phyloP scores from a whole-genome alignment of 2,329 filamentous ascomycete species.

The Aspergillus fijiensis region DNA sequence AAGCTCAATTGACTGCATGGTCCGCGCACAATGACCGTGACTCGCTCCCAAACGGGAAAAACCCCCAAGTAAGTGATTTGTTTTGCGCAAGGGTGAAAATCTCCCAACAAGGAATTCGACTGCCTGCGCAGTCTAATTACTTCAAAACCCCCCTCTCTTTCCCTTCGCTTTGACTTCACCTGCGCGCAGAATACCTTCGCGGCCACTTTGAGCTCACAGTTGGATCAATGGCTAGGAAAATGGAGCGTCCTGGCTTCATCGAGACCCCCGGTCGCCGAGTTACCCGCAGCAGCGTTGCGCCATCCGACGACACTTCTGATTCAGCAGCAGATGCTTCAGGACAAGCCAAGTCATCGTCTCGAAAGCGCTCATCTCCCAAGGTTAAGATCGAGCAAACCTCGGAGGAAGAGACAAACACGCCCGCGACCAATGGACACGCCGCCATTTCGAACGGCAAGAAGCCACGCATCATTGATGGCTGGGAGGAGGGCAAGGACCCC shows the following conservation, averaged over 20 bases:
- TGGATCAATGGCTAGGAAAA: conserved; percentile 44
- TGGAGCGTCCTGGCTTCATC: conserved; percentile 52
- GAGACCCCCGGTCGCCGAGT: conserved; percentile 51
- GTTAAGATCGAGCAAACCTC: conserved; percentile 28
- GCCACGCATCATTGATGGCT: conserved; percentile 41
- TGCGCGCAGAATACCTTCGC: background rate
- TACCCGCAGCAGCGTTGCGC: conserved; percentile 43
- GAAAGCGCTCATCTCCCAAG: conserved; percentile 31
- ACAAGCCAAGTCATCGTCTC: conserved; percentile 28
- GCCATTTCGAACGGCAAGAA: conserved; percentile 23
- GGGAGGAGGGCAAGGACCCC: conserved; percentile 43
- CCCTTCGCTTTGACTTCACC: background rate
- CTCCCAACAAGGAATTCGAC: background rate
- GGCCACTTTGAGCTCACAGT: background rate
- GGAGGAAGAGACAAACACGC: conserved; percentile 23
- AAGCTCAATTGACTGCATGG: conserved; percentile 15
- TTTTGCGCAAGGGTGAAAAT: conserved; percentile 9
- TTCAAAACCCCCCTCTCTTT: background rate
- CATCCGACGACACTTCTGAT: conserved; percentile 33
- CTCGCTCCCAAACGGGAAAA: conserved; percentile 53
- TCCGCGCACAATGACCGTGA: conserved; percentile 44
- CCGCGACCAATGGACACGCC: conserved; percentile 21
- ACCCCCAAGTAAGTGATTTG: conserved; percentile 49
- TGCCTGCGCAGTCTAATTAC: background rate
- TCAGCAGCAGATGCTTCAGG: conserved; percentile 23